Evolutionary conservation across 169 alveolate genomes (phyloP), one percentile per base, ranked within the genome.

Genomic region (Eimeria necatrix): DNA sequence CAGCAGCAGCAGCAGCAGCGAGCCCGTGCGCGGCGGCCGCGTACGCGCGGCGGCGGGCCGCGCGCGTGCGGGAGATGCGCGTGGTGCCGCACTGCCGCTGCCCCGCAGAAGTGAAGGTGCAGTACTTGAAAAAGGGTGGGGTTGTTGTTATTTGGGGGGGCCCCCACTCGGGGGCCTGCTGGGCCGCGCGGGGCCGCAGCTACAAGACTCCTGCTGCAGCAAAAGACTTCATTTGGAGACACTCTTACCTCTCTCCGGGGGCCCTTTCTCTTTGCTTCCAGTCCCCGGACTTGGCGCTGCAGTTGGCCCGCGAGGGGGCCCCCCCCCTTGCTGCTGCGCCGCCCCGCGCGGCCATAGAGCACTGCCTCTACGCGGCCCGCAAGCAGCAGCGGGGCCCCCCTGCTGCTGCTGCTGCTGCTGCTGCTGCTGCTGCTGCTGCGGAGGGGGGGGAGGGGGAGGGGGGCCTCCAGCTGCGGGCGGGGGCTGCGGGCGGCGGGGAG

Each of bases 31-130:
- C 64, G 8, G 20, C 64, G 20, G 64, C 64, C 20, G 76, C 76
- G 41, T 20, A 64, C 26, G 26, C 20, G 9, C 76, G 76, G 76
- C 14, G 76, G 26, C 26, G 76, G 8, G 8, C 20, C 32, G 76
- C 8, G 76, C 14, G 76, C 41, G 9, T 9, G 41, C 5, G 41
- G 76, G 32, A 64, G 76, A 64, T 64, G 76, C 14, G 76, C 41
- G 76, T 64, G 26, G 76, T 64, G 18, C 76, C 76, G 14, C 76
- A 64, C 26, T 64, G 76, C 26, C 32, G 76, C 41, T 64, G 76
- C 26, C 76, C 76, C 14, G 76, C 76, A 64, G 76, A 64, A 20
- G 14, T 64, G 41, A 64, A 64, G 26, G 26, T 64, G 41, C 8
- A 64, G 76, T 64, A 64, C 26, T 64, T 64, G 26, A 10, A 14